Base-by-base conservation (phyloP, 2,329 filamentous ascomycete species). In the Aspergillus texensis region DNA sequence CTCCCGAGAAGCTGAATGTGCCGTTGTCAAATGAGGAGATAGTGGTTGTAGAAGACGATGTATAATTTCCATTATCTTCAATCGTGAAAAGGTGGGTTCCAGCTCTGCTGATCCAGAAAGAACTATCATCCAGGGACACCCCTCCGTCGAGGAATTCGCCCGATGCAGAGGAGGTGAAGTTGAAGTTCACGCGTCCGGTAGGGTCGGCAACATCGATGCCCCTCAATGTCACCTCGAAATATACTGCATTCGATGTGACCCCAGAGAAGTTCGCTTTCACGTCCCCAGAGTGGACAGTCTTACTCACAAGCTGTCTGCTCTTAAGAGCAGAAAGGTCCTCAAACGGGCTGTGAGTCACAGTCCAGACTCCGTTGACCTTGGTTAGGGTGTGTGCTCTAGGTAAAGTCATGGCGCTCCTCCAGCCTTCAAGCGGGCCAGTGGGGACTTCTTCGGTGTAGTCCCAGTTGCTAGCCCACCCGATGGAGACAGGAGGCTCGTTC, bases 391-490 rank as follows among this genome's bases (percentile, higher is more conserved):
- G 83, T 5, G 74, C 74, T 0, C 87, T 78, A 2, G 88, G 83
- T 1, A 86, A 69, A 2, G 80, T 81, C 83, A 85, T 85, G 30
- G 79, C 74, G 57, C 80, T 81, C 24, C 85, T 79, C 81, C 84
- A 88, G 32, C 82, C 80, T 68, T 88, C 84, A 6, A 73, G 69
- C 3, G 79, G 73, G 0, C 82, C 85, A 0, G 85, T 88, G 0
- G 86, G 86, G 0, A 87, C 84, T 2, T 78, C 63, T 63, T 84
- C 77, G 0, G 82, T 79, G 73, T 89, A 89, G 71, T 88, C 81
- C 83, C 86, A 88, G 65, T 88, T 88, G 60, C 79, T 83, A 0
- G 84, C 84, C 86, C 86, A 88, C 11, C 81, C 83, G 6, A 88
- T 80, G 45, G 78, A 83, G 58, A 87, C 71, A 46, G 80, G 79